A percentile compares a stretch with the other conserved stretches of the same genome.
These are phyloP conservation scores for Apium graveolens DNA, from an alignment of 129 eudicot genomes.

Conservation along the genomic window DNA sequence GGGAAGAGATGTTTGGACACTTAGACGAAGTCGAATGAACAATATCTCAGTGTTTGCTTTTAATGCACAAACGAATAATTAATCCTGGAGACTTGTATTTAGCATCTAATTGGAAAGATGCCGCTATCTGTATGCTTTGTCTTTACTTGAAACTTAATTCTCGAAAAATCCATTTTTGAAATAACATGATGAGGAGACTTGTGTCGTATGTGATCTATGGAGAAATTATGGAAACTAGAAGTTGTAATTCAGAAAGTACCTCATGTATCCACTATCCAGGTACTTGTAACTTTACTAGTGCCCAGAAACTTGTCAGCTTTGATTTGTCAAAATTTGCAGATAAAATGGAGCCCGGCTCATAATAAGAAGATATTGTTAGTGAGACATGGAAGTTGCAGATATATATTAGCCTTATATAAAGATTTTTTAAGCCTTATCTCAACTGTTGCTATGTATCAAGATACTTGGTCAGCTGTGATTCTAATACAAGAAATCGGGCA, in stretches of 20 bases:
- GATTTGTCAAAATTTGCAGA: slow-evolving; percentile 3
- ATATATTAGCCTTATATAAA: neutral
- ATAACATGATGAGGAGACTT: neutral
- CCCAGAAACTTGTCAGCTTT: slow-evolving; percentile 3
- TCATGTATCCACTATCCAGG: neutral
- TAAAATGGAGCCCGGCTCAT: slow-evolving; percentile 18
- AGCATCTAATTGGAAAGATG: neutral
- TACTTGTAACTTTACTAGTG: neutral
- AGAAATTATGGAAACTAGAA: neutral
- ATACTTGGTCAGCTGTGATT: neutral
- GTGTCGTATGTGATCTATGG: neutral
- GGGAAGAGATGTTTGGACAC: slow-evolving; percentile 40
- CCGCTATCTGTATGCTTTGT: neutral
- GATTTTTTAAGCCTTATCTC: neutral
- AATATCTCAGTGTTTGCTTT: neutral
- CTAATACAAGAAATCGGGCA: neutral
- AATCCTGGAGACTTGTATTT: neutral
- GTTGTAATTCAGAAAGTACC: neutral
- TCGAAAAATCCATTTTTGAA: neutral
- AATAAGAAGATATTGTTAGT: slow-evolving; percentile 2
- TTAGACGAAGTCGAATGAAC: slow-evolving; percentile 22
- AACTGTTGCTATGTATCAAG: neutral
- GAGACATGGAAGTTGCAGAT: neutral
- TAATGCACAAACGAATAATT: neutral
- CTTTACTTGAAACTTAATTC: neutral